These are phyloP conservation scores for Trametes gibbosa DNA, from an alignment of 768 basidiomycete species.

Conservation along the genomic window DNA sequence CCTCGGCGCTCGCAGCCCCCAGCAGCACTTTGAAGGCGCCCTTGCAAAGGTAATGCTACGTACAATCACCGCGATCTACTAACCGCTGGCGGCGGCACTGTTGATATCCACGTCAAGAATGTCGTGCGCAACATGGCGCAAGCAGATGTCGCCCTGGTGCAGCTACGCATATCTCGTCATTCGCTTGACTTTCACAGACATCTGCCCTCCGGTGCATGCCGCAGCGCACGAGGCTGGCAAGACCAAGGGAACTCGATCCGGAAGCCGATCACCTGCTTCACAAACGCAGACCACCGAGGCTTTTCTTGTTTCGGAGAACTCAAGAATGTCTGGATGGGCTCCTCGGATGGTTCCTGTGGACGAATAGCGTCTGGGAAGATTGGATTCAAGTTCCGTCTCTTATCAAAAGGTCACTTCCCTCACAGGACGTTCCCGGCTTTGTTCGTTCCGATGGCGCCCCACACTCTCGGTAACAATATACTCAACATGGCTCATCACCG, in stretches of 20 bases:
- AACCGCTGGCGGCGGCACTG: background rate
- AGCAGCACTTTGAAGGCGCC: background rate
- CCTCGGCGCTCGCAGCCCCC: background rate
- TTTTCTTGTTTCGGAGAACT: conserved; percentile 6
- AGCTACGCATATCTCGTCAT: conserved; percentile 6
- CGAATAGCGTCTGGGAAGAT: conserved; percentile 17
- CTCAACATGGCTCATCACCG: conserved; percentile 15
- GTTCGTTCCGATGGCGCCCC: conserved; percentile 20
- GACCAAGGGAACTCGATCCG: conserved; percentile 21
- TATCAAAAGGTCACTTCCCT: conserved; percentile 21
- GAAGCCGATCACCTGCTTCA: conserved; percentile 19
- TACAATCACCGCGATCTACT: background rate
- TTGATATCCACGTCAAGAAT: background rate
- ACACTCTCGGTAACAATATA: conserved; percentile 19
- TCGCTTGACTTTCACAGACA: conserved; percentile 6
- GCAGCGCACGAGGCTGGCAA: conserved; percentile 13
- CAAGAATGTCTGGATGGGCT: conserved; percentile 4
- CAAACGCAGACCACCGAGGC: conserved; percentile 9
- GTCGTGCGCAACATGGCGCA: background rate
- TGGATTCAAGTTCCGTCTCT: conserved; percentile 25
- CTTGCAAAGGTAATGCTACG: background rate
- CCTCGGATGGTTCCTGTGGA: conserved; percentile 12
- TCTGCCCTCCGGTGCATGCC: conserved; percentile 8
- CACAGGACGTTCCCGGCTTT: conserved; percentile 12
- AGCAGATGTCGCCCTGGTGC: background rate